phyloP scores from a whole-genome alignment of 176 grass and related monocot species.

The Calamus simplicifolius region DNA sequence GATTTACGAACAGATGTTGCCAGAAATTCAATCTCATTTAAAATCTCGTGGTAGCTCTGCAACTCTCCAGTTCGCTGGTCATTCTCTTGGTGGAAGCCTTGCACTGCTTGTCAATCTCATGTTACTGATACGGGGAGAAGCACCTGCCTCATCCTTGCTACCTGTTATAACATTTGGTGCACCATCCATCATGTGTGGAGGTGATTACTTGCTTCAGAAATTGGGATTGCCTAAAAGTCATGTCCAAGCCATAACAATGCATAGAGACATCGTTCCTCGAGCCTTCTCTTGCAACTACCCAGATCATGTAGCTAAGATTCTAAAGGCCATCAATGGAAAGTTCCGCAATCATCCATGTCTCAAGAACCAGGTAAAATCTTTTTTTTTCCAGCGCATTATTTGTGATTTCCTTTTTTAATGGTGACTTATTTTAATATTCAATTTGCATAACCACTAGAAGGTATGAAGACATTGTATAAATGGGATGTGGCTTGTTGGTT shows the following conservation, averaged over 20 bases:
- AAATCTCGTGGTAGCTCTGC: conserved; percentile 32
- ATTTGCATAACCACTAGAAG: too few relatives aligned
- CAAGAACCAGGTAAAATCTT: conserved; percentile 51
- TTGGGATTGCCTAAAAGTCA: conserved; percentile 59
- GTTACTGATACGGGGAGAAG: conserved; percentile 55
- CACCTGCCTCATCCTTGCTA: conserved; percentile 38
- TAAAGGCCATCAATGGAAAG: conserved; percentile 79
- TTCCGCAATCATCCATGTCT: conserved; percentile 81
- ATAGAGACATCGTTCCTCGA: conserved; percentile 91
- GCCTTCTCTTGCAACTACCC: conserved; percentile 92
- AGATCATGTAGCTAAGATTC: conserved; percentile 71
- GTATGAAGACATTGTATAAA: too few relatives aligned
- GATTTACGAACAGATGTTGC: conserved; percentile 82
- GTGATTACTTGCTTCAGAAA: conserved; percentile 60
- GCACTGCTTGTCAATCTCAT: conserved; percentile 84
- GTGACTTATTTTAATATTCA: too few relatives aligned
- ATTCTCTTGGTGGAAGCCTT: conserved; percentile 87
- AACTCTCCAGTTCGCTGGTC: conserved; percentile 58
- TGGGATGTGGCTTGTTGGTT: too few relatives aligned
- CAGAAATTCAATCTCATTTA: conserved; percentile 60
- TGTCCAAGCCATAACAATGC: conserved; percentile 66
- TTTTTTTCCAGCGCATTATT: too few relatives aligned
- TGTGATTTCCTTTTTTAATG: neutral
- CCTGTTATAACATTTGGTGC: conserved; percentile 88
- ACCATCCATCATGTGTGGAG: conserved; percentile 91